Evolutionary conservation across 2,329 filamentous ascomycete species (phyloP).

Genomic region (Hymenoscyphus fraxineus): DNA sequence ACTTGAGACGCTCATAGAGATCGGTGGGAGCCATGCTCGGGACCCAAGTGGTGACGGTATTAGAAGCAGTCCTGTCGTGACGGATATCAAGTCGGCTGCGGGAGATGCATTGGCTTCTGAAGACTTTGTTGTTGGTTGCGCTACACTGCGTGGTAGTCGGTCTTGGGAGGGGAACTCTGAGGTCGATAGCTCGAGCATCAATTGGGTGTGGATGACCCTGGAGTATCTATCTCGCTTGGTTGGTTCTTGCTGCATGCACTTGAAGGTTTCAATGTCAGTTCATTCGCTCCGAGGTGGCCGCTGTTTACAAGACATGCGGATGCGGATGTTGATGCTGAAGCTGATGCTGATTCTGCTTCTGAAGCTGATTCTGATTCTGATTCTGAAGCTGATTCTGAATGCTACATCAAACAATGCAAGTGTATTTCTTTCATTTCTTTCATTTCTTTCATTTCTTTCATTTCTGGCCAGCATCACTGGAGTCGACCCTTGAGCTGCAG

Average conservation of each 20-base stretch:
- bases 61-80: not conserved
- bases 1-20: conserved; percentile 27
- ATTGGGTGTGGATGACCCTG: conserved; percentile 7
- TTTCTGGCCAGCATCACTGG: not conserved
- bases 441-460: not conserved
- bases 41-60: no score
- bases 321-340: not conserved
- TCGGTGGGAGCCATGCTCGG: conserved; percentile 29
- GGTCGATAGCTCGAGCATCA: not conserved
- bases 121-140: not conserved
- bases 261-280: conserved; percentile 6
- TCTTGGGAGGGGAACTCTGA: conserved; percentile 1
- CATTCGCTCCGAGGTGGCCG: not conserved
- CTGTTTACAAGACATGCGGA: conserved; percentile 10
- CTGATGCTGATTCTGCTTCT: no score
- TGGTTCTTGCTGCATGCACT: conserved; percentile 13
- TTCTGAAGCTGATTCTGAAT: no score
- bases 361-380: no score
- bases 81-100: not conserved
- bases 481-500: not conserved
- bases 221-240: conserved; percentile 11
- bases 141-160: conserved; percentile 2
- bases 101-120: conserved; percentile 12
- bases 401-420: conserved; percentile 1
- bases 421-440: not conserved